Evolutionary conservation across 1,139 yeast genomes (phyloP), one percentile per base, ranked within the genome.

Genomic region (Yamadazyma pseudoaaseri): DNA sequence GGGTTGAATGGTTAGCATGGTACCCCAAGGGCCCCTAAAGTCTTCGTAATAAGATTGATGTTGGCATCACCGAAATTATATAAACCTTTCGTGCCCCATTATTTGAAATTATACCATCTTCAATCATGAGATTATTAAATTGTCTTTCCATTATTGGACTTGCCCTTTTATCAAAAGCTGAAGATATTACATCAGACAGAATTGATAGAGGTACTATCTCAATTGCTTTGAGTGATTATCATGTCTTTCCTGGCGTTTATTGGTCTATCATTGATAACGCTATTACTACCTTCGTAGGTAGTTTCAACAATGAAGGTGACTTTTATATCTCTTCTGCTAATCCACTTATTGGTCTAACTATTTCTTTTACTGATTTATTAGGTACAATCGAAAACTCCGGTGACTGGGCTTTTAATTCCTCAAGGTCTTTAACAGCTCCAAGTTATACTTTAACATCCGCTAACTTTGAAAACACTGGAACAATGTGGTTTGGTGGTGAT

Each of bases 241-340:
- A 32, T 25, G 29, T 41, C 20, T 17, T 11, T 13, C 42, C 51
- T 1, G 60, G 56, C 26, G 63, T 49, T 10, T 56, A 51, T 36
- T 62, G 59, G 58, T 60, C 68, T 13, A 56, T 62, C 17, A 43
- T 61, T 28, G 46, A 61, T 40, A 60, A 60, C 38, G 52, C 55
- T 11, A 23, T 51, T 23, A 40, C 57, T 7, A 33, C 52, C 4
- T 45, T 60, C 28, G 45, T 47, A 20, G 64, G 65, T 11, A 31
- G 36, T 17, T 45, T 62, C 20, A 26, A 39, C 13, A 49, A 48
- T 21, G 43, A 52, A 12, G 63, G 62, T 33, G 53, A 49, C 1
- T 53, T 60, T 29, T 60, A 50, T 33, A 43, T 59, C 23, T 12
- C 45, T 8, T 30, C 45, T 18, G 37, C 35, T 13, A 36, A 34